Evolutionary conservation across 306 rosid species (phyloP), one percentile per base, ranked within the genome.

Genomic region (Gynostemma pentaphyllum): DNA sequence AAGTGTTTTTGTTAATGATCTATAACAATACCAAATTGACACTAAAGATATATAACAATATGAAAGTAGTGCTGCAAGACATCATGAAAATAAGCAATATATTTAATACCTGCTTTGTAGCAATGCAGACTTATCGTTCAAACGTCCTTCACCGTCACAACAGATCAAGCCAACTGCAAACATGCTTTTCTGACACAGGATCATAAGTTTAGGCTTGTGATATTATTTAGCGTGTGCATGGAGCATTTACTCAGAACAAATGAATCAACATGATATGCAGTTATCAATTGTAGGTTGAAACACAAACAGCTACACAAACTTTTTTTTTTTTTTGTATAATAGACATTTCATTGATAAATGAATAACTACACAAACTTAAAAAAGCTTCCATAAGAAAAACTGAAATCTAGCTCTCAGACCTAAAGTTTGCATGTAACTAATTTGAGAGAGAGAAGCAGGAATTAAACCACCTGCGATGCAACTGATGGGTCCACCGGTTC

Each of bases 61-160:
- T 34, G 39, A 34, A 1, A 57, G 46, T 13, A 57, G 12, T 18
- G 46, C 45, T 10, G 29, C 22, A 18, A 36, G 18, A 21, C 29
- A 11, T 45, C 46, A 34, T 10, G 64, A 36, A 56, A 57, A 57
- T 57, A 57, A 57, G 12, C 18, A 57, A 32, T 18, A 57, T 22
- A 36, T 57, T 18, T 5, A 46, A 72, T 75, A 92, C 98, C 96
- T 92, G 95, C 88, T 78, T 68, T 88, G 98, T 75, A 92, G 68
- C 86, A 92, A 69, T 71, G 80, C 78, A 62, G 95, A 86, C 73
- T 92, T 92, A 75, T 88, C 98, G 0, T 92, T 92, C 54, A 88
- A 74, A 75, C 76, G 95, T 47, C 98, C 96, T 74, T 88, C 98
- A 44, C 88, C 95, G 29, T 92, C 98, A 78, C 90, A 82, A 75